Evolutionary conservation across 306 rosid species (phyloP).

Genomic region (Lablab purpureus): DNA sequence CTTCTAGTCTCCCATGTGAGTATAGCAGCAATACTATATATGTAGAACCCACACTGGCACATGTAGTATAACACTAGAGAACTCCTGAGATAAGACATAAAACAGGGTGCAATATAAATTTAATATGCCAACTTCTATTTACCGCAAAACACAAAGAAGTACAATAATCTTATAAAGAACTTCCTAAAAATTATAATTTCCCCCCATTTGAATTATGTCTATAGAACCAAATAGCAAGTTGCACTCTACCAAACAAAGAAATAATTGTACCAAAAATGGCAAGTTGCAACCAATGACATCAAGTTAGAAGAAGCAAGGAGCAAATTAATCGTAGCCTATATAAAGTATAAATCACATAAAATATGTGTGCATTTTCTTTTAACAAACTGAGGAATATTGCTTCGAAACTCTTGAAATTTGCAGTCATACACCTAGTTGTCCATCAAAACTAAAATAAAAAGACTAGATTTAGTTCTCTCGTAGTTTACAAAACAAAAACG

Average conservation of each 20-base stretch:
- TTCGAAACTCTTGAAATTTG: slow-evolving; percentile 35
- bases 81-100: slow-evolving; percentile 64
- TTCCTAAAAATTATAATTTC: slow-evolving; percentile 24
- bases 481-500: slow-evolving; percentile 11
- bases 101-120: slow-evolving; percentile 46
- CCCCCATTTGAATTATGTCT: not conserved
- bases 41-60: slow-evolving; percentile 96
- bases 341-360: slow-evolving; percentile 9
- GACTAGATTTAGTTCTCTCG: not conserved
- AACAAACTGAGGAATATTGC: slow-evolving; percentile 25
- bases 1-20: slow-evolving; percentile 95
- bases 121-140: slow-evolving; percentile 14
- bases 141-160: slow-evolving; percentile 29
- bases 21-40: slow-evolving; percentile 88
- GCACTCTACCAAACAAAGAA: not conserved
- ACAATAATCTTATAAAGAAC: not conserved
- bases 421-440: slow-evolving; percentile 20
- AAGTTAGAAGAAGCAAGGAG: slow-evolving; percentile 29
- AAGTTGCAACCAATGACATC: slow-evolving; percentile 24
- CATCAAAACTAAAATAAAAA: slow-evolving; percentile 30
- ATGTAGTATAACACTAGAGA: slow-evolving; percentile 76
- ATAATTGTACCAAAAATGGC: not conserved
- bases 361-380: slow-evolving; percentile 22
- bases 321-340: slow-evolving; percentile 20
- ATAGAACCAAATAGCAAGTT: slow-evolving; percentile 35